A percentile compares a stretch with the other conserved stretches of the same genome.
Evolutionary conservation across 805 yeast species (phyloP).

Genomic region (Dipodascus geniculatus): DNA sequence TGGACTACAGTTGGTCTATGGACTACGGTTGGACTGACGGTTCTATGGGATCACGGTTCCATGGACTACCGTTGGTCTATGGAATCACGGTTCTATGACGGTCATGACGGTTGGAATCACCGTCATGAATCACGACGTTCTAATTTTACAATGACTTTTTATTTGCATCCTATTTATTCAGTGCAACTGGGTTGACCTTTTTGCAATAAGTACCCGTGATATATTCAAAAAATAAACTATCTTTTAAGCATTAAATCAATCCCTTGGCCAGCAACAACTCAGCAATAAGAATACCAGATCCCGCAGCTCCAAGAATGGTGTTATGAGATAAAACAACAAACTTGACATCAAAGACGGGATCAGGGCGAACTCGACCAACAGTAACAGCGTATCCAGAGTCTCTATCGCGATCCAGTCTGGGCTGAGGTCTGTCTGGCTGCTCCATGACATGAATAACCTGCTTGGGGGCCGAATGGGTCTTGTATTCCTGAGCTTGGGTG

Average conservation of each 20-base stretch:
- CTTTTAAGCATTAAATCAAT: constrained; percentile 35
- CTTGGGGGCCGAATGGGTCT: constrained; percentile 88
- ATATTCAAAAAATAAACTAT: too few relatives aligned
- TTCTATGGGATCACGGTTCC: too few relatives aligned
- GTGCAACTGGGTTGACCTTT: too few relatives aligned
- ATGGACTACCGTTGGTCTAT: too few relatives aligned
- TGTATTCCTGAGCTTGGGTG: constrained; percentile 70
- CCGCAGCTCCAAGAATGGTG: constrained; percentile 97
- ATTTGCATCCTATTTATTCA: too few relatives aligned
- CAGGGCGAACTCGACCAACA: constrained; percentile 89
- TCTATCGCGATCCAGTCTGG: constrained; percentile 91
- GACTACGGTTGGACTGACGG: too few relatives aligned
- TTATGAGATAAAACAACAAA: constrained; percentile 97
- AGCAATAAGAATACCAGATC: constrained; percentile 92
- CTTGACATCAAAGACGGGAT: constrained; percentile 85
- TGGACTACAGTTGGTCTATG: too few relatives aligned
- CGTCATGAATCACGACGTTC: too few relatives aligned
- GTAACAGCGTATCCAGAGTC: constrained; percentile 89
- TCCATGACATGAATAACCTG: constrained; percentile 87
- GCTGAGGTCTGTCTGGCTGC: constrained; percentile 91
- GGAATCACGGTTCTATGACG: too few relatives aligned
- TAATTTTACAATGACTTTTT: too few relatives aligned
- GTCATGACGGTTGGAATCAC: too few relatives aligned
- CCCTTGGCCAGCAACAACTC: constrained; percentile 74
- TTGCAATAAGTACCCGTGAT: too few relatives aligned